Conservation (phyloP, 2,329 filamentous ascomycete species). For the Chalaropsis thielavioides region DNA sequence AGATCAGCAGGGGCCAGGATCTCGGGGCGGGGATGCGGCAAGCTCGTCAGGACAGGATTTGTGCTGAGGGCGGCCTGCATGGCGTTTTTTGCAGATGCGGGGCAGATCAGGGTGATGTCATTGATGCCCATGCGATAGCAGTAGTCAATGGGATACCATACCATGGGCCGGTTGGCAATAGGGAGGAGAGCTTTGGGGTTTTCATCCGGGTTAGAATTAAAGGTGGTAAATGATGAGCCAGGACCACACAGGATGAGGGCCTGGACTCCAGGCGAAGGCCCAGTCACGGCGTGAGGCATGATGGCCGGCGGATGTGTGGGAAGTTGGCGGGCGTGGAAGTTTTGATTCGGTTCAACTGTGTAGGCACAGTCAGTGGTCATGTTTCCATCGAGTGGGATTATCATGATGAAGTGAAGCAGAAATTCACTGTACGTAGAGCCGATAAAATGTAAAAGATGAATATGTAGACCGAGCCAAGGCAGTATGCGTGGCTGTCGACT, state of each 20-base stretch:
- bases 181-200: constrained; percentile 70
- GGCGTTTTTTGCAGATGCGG: constrained; percentile 49
- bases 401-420: not conserved
- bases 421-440: no score
- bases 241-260: constrained; percentile 72
- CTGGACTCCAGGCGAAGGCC: constrained; percentile 64
- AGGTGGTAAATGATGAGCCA: constrained; percentile 67
- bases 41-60: constrained; percentile 59
- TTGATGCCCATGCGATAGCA: constrained; percentile 70
- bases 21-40: constrained; percentile 59
- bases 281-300: constrained; percentile 64
- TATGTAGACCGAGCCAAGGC: no score
- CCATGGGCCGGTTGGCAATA: constrained; percentile 75
- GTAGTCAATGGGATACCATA: constrained; percentile 79
- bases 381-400: not conserved
- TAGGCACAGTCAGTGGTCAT: constrained; percentile 1
- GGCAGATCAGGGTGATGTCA: constrained; percentile 49
- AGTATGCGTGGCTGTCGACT: not conserved
- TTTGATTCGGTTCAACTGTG: not conserved
- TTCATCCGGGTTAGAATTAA: constrained; percentile 65
- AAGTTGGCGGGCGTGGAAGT: not conserved
- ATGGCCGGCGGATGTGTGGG: constrained; percentile 15
- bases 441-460: no score
- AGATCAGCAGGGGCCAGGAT: constrained; percentile 63
- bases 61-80: constrained; percentile 58